Conservation (phyloP, 495 filamentous ascomycete species). For the Penicillium subrubescens region DNA sequence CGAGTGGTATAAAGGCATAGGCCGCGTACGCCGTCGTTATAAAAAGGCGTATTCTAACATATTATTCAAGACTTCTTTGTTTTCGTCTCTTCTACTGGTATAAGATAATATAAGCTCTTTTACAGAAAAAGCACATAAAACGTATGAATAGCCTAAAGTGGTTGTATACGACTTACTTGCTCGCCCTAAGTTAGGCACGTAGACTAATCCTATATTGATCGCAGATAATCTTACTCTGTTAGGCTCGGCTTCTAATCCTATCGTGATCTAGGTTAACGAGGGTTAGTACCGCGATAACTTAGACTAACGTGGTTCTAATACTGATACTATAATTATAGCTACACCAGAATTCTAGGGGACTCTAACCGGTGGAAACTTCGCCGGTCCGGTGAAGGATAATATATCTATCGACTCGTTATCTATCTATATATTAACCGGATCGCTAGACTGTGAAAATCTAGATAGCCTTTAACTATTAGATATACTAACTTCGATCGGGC, state of each 20-base stretch:
- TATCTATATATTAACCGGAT: neutral
- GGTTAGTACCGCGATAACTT: neutral
- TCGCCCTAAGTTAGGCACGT: neutral
- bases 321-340: conserved; percentile 5
- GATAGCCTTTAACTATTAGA: too few relatives aligned
- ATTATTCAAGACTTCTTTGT: too few relatives aligned
- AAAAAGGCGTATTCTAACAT: neutral
- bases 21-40: neutral
- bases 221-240: conserved; percentile 3
- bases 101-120: too few relatives aligned
- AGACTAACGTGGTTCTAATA: neutral
- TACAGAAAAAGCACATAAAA: too few relatives aligned
- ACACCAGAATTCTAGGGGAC: conserved; percentile 8
- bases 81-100: too few relatives aligned
- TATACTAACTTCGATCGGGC: too few relatives aligned
- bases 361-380: neutral
- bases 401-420: neutral
- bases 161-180: neutral
- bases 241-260: conserved; percentile 7
- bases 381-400: neutral
- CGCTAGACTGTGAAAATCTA: too few relatives aligned
- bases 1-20: conserved; percentile 12
- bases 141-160: conserved; percentile 5
- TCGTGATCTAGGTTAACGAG: conserved; percentile 3
- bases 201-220: conserved; percentile 5